Evolutionary conservation across 139 green algal species (phyloP), one percentile per base, ranked within the genome.

Genomic region (Raphidocelis subcapitata): DNA sequence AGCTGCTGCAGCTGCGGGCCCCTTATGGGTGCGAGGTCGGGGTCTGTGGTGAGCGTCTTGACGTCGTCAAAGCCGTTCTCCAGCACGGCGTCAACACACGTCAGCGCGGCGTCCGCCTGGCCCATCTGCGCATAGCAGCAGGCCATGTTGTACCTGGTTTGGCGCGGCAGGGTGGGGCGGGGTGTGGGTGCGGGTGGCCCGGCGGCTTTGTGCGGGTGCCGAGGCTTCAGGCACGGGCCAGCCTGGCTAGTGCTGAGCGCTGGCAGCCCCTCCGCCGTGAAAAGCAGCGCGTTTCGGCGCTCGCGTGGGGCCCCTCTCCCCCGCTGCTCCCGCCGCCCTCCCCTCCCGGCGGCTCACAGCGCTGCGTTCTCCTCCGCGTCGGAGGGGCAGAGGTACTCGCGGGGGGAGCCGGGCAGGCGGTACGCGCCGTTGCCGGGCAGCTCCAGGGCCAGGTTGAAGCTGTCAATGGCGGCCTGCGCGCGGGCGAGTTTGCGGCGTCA

Each of bases 261-360:
- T n/a, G n/a, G n/a, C n/a, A n/a, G n/a, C n/a, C n/a, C n/a, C n/a
- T n/a, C n/a, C n/a, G n/a, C n/a, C n/a, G n/a, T n/a, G n/a, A n/a
- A n/a, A n/a, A n/a, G n/a, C n/a, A n/a, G n/a, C n/a, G n/a, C n/a
- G n/a, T n/a, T n/a, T n/a, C n/a, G n/a, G n/a, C n/a, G n/a, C n/a
- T n/a, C n/a, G n/a, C n/a, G n/a, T n/a, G n/a, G n/a, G n/a, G n/a
- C n/a, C n/a, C n/a, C n/a, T n/a, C n/a, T n/a, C n/a, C n/a, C n/a
- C n/a, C n/a, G n/a, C n/a, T n/a, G n/a, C n/a, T n/a, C n/a, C n/a
- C 5, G 26, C 57, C 12, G 33, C 33, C n/a, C 41, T 23, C 63
- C 75, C 47, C 84, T 87, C n/a, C 84, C 84, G 84, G 90, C 86
- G 81, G 91, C 91, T 80, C 90, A 93, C 63, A 94, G 81, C 0